phyloP scores from a whole-genome alignment of 805 yeast genomes.

The Yamadazyma olivae region DNA sequence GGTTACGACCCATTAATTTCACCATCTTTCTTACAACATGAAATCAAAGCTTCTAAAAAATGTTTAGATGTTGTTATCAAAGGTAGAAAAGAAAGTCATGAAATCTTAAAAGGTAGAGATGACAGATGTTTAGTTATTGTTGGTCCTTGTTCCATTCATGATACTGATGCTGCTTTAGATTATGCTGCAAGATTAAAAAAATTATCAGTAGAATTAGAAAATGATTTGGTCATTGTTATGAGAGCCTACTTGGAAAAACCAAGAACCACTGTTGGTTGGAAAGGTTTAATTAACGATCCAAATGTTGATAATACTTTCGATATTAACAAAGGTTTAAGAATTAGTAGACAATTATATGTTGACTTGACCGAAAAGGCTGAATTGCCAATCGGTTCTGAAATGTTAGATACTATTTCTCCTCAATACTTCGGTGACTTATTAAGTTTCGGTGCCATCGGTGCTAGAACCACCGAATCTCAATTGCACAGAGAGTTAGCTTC shows the following conservation, averaged over 20 bases:
- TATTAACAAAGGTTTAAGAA: slow-evolving; percentile 89
- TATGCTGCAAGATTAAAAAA: slow-evolving; percentile 70
- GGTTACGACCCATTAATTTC: slow-evolving; percentile 97
- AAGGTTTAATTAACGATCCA: slow-evolving; percentile 96
- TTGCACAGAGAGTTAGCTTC: slow-evolving; percentile 96
- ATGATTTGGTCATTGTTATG: slow-evolving; percentile 84
- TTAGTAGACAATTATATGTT: slow-evolving; percentile 80
- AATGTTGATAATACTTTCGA: slow-evolving; percentile 89
- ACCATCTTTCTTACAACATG: slow-evolving; percentile 88
- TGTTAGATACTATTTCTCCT: slow-evolving; percentile 97
- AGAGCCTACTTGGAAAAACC: slow-evolving; percentile 98
- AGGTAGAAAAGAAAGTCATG: slow-evolving; percentile 74
- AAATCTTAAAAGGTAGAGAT: slow-evolving; percentile 74
- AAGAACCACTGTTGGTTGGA: slow-evolving; percentile 99
- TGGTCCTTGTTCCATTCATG: slow-evolving; percentile 98
- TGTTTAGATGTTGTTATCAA: slow-evolving; percentile 62
- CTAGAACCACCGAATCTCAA: slow-evolving; percentile 98
- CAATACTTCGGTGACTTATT: slow-evolving; percentile 89
- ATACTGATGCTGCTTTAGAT: slow-evolving; percentile 82
- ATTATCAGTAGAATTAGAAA: slow-evolving; percentile 65
- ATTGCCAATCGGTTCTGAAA: slow-evolving; percentile 93
- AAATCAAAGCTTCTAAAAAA: slow-evolving; percentile 62
- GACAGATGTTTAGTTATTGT: slow-evolving; percentile 87
- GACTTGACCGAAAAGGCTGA: slow-evolving; percentile 64
- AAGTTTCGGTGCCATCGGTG: slow-evolving; percentile 97